Evolutionary conservation across 306 rosid species (phyloP), one percentile per base, ranked within the genome.

Genomic region (Ammopiptanthus mongolicus): DNA sequence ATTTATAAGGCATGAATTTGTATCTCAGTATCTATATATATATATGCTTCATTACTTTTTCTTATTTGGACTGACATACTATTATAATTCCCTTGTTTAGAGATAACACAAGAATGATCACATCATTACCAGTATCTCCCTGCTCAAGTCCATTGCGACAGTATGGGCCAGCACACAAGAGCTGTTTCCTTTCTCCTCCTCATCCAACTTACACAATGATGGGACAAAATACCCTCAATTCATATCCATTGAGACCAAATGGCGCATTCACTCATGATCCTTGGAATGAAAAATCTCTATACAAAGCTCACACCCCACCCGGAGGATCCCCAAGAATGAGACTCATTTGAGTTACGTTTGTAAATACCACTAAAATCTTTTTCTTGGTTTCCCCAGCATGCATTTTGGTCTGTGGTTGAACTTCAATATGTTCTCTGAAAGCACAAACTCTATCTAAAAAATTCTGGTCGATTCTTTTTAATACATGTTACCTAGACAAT

Each of bases 61-160:
- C 19, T 44, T 28, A 6, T 55, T 22, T 47, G 44, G 37, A 63
- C 58, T 41, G 80, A 44, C 48, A 5, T 4, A 57, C 57, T 57
- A 47, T 64, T 28, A 31, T 34, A 66, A 80, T 34, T 39, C 48
- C 47, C 56, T 11, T 80, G 61, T 77, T 68, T 92, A 93, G 98
- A 62, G 98, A 90, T 18, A 89, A 83, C 69, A 11, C 68, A 28
- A 88, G 92, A 83, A 73, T 55, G 65, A 93, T 93, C 80, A 78
- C 97, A 23, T 93, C 98, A 14, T 81, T 91, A 81, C 98, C 97
- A 0, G 98, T 91, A 14, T 93, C 98, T 34, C 98, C 98, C 29
- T 85, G 88, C 68, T 93, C 98, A 18, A 93, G 98, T 83, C 98
- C 97, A 5, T 76, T 93, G 62, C 86, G 97, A 75, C 91, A 88